A percentile compares a stretch with the other conserved stretches of the same genome.
These are phyloP conservation scores for Graphilbum fragrans DNA, from an alignment of 2,329 filamentous ascomycete genomes.

Conservation along the genomic window DNA sequence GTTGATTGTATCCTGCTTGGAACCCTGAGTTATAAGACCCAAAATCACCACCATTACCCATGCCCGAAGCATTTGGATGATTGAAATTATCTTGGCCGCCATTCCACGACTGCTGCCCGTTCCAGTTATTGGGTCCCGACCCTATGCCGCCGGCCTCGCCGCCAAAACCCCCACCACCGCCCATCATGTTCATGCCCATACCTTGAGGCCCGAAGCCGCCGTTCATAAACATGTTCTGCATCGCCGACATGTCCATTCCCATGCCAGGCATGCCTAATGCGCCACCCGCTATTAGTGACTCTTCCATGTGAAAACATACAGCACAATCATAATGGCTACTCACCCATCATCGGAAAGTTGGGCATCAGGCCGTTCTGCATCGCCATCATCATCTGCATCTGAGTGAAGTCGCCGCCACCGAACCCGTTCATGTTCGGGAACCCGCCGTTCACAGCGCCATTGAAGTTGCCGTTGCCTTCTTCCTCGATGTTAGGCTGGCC, in stretches of 20 bases:
- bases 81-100: slow-evolving; percentile 82
- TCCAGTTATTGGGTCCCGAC: slow-evolving; percentile 63
- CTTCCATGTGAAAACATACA: background rate
- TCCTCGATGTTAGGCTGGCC: background rate
- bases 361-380: slow-evolving; percentile 57
- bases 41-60: slow-evolving; percentile 73
- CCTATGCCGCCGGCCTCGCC: slow-evolving; percentile 48
- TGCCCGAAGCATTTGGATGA: slow-evolving; percentile 71
- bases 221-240: slow-evolving; percentile 68
- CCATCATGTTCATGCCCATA: slow-evolving; percentile 62
- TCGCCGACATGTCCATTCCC: slow-evolving; percentile 76
- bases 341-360: slow-evolving; percentile 77
- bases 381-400: slow-evolving; percentile 73
- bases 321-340: slow-evolving; percentile 2
- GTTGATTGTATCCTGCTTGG: slow-evolving; percentile 67
- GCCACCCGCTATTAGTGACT: background rate
- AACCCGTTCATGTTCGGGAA: slow-evolving; percentile 42
- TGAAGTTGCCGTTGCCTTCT: slow-evolving; percentile 12
- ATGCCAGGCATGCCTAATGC: slow-evolving; percentile 62
- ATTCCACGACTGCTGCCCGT: slow-evolving; percentile 73
- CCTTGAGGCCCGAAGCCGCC: slow-evolving; percentile 39
- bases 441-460: slow-evolving; percentile 26
- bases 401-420: slow-evolving; percentile 50
- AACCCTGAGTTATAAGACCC: slow-evolving; percentile 67
- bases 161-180: slow-evolving; percentile 55